Conservation (phyloP, 495 filamentous ascomycete species). For the Xylaria curta region DNA sequence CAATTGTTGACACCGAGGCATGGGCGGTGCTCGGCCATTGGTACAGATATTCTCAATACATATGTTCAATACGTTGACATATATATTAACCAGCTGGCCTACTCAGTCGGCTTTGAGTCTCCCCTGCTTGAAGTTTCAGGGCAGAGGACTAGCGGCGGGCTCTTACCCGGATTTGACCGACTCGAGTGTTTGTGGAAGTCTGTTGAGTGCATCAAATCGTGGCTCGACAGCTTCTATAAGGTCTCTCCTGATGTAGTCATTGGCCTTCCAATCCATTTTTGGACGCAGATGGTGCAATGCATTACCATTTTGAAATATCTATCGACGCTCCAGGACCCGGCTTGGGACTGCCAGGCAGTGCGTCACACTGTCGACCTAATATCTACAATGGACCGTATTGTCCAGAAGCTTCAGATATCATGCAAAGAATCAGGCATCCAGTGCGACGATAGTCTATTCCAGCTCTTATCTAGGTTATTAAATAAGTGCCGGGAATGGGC, state of each 20-base stretch:
- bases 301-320: constrained; percentile 48
- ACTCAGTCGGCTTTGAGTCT: constrained; percentile 34
- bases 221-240: constrained; percentile 43
- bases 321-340: constrained; percentile 48
- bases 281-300: constrained; percentile 46
- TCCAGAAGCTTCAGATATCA: not conserved
- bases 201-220: constrained; percentile 44
- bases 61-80: constrained; percentile 47
- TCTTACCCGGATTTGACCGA: constrained; percentile 41
- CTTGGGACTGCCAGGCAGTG: constrained; percentile 48
- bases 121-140: constrained; percentile 27
- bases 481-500: constrained; percentile 36
- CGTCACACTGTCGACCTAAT: constrained; percentile 43
- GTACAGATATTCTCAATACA: constrained; percentile 39
- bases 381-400: constrained; percentile 40
- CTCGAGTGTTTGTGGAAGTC: constrained; percentile 46
- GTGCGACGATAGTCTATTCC: constrained; percentile 41
- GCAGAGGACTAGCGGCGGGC: not conserved
- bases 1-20: not conserved
- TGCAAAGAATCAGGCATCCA: constrained; percentile 23
- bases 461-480: constrained; percentile 39
- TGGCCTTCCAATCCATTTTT: constrained; percentile 46
- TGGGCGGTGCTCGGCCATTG: not conserved
- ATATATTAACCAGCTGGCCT: constrained; percentile 45
- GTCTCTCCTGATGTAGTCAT: constrained; percentile 35